Evolutionary conservation across 495 filamentous ascomycete genomes (phyloP).

Genomic region (Barbatosphaeria neglecta): DNA sequence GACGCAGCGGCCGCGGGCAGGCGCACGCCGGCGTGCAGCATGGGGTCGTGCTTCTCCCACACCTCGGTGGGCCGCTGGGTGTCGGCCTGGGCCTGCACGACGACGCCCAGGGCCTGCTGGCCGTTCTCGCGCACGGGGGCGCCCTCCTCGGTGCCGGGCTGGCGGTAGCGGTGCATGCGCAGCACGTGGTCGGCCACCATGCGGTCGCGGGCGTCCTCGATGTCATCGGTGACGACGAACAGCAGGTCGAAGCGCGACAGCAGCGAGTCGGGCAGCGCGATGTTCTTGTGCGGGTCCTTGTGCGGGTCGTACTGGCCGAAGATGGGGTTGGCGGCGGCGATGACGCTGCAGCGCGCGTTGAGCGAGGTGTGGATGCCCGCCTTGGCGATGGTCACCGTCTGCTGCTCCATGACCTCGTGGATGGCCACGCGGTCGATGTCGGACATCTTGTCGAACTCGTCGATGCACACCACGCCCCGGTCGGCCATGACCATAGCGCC

Average conservation of each 20-base stretch:
- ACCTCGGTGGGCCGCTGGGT: constrained; percentile 66
- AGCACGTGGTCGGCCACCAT: constrained; percentile 94
- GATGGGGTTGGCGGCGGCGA: constrained; percentile 94
- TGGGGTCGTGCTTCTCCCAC: constrained; percentile 90
- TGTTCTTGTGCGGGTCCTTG: constrained; percentile 98
- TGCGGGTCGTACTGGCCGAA: constrained; percentile 98
- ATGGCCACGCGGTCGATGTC: constrained; percentile 97
- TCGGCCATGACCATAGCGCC: constrained; percentile 99
- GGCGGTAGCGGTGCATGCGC: constrained; percentile 93
- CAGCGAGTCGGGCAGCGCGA: constrained; percentile 92
- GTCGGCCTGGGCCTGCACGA: constrained; percentile 66
- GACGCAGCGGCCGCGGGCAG: too few species aligned
- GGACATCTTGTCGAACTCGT: constrained; percentile 99
- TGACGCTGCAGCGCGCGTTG: constrained; percentile 92
- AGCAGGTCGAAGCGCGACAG: constrained; percentile 98
- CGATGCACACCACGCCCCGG: constrained; percentile 95
- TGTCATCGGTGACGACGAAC: constrained; percentile 96
- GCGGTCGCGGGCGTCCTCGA: constrained; percentile 82
- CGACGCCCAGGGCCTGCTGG: constrained; percentile 79
- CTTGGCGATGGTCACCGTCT: constrained; percentile 98
- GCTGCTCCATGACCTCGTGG: constrained; percentile 99
- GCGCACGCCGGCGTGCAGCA: constrained; percentile 89
- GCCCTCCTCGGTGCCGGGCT: constrained; percentile 89
- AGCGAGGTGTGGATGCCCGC: constrained; percentile 96
- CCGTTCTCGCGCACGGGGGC: constrained; percentile 85